Base-by-base conservation (phyloP, 257 asterid genomes). In the Scutellaria baicalensis region DNA sequence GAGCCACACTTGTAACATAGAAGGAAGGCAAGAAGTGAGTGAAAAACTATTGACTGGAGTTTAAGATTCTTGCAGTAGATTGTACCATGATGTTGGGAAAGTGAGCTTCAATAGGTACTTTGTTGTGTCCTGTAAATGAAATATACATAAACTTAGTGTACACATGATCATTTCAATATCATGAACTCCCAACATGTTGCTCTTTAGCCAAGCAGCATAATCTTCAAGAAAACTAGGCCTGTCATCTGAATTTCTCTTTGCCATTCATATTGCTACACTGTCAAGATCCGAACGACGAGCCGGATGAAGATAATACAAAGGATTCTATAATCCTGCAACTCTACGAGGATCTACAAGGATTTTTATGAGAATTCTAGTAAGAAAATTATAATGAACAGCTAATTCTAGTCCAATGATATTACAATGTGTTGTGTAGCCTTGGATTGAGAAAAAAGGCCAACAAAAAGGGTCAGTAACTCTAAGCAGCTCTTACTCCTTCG, bases 1-100 rank as follows among this genome's bases (percentile, higher is more conserved):
- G 96, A 80, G 85, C 78, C 78, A 83, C 43, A 84, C 83, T 50
- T 77, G 69, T 52, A 64, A 68, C 55, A 68, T 70, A 21, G 82
- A 83, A 38, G 79, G 52, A 20, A 65, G 51, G 59, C 59, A 66
- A 12, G 61, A 74, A 75, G 56, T 58, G 12, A 77, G n/a, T 51
- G 67, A 80, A 55, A 74, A 84, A 67, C 61, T 82, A 76, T 66
- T 71, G 55, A 79, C 83, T 4, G 78, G 89, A 9, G 84, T 78
- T 69, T 88, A 44, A 82, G 58, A 59, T 48, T 36, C 36, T 42
- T 54, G 9, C 16, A n/a, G 20, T 16, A 8, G 55, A 14, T 42
- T 57, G 55, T 40, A 39, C 12, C 6, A 48, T 7, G 38, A 70
- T 51, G 43, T 40, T 57, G 27, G 49, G 10, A 27, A 48, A 38